Conservation (phyloP, 2,329 filamentous ascomycete genomes). For the Diaporthe capsici region DNA sequence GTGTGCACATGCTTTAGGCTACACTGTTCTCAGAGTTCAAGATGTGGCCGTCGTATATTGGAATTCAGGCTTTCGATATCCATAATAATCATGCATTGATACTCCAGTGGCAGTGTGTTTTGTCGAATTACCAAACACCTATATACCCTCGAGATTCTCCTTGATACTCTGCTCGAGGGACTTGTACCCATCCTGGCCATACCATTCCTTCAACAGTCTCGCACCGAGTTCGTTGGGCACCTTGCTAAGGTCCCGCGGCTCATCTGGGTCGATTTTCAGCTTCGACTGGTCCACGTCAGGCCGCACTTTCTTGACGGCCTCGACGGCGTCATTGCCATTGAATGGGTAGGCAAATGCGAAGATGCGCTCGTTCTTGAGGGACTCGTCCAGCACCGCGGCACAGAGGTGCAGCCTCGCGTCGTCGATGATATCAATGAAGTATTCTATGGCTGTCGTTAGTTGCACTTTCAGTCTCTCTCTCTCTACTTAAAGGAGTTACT, state of each 20-base stretch:
- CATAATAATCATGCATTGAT: too few species aligned
- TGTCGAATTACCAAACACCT: neutral
- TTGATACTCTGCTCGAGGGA: slow-evolving; percentile 32
- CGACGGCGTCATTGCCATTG: neutral
- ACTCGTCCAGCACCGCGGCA: slow-evolving; percentile 27
- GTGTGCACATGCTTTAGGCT: neutral
- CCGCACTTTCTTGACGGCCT: slow-evolving; percentile 18
- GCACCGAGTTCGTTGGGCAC: slow-evolving; percentile 25
- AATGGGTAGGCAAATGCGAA: neutral
- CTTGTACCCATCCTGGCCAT: slow-evolving; percentile 42
- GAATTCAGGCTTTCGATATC: too few species aligned
- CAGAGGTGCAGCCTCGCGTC: slow-evolving; percentile 29
- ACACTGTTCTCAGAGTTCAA: too few species aligned
- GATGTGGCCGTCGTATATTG: neutral
- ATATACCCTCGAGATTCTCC: slow-evolving; percentile 22
- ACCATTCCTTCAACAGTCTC: slow-evolving; percentile 43
- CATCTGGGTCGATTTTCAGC: slow-evolving; percentile 10
- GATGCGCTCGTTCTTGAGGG: slow-evolving; percentile 31
- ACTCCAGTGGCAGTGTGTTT: neutral
- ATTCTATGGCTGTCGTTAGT: neutral
- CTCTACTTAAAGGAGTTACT: neutral
- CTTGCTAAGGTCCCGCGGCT: slow-evolving; percentile 20
- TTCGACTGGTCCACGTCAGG: slow-evolving; percentile 15
- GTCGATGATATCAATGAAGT: slow-evolving; percentile 19
- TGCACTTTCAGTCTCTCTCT: neutral